Percentiles rank a stretch among this genome's conserved stretches.
Evolutionary conservation across 306 rosid species (phyloP).

Genomic region (Purshia tridentata): DNA sequence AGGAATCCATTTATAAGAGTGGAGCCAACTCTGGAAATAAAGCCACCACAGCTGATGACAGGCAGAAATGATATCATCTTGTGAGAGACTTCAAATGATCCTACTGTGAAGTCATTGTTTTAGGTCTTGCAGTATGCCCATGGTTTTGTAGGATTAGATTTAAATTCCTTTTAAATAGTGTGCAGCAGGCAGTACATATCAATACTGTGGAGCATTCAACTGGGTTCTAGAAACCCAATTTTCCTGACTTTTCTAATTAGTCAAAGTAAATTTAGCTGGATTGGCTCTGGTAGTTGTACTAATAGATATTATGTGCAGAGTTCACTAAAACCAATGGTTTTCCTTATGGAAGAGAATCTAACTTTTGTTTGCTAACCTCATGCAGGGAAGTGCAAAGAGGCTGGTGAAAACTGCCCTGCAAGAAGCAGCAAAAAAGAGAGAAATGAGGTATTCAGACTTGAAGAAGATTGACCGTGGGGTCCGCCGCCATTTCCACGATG

Average conservation of each 20-base stretch:
- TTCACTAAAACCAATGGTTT: not conserved
- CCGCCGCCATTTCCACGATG: slow-evolving; percentile 97
- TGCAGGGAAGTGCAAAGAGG: slow-evolving; percentile 96
- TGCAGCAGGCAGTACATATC: not conserved
- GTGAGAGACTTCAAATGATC: not conserved
- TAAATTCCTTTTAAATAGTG: not conserved
- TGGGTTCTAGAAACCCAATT: not conserved
- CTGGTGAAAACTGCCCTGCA: slow-evolving; percentile 81
- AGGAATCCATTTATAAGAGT: slow-evolving; percentile 11
- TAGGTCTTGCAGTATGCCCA: not conserved
- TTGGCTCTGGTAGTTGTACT: not conserved
- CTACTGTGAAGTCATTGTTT: not conserved
- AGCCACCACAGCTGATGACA: not conserved
- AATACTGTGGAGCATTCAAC: not conserved
- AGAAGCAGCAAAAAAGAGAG: slow-evolving; percentile 96
- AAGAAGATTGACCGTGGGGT: slow-evolving; percentile 96
- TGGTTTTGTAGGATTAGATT: slow-evolving; percentile 1
- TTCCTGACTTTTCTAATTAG: not conserved
- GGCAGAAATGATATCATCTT: not conserved
- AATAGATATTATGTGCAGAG: not conserved
- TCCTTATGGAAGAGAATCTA: slow-evolving; percentile 1
- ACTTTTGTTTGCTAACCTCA: slow-evolving; percentile 17
- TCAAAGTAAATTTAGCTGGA: not conserved
- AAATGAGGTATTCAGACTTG: slow-evolving; percentile 96
- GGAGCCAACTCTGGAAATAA: slow-evolving; percentile 4